These are phyloP conservation scores for Lagenaria siceraria DNA, from an alignment of 306 rosid species.

Conservation along the genomic window DNA sequence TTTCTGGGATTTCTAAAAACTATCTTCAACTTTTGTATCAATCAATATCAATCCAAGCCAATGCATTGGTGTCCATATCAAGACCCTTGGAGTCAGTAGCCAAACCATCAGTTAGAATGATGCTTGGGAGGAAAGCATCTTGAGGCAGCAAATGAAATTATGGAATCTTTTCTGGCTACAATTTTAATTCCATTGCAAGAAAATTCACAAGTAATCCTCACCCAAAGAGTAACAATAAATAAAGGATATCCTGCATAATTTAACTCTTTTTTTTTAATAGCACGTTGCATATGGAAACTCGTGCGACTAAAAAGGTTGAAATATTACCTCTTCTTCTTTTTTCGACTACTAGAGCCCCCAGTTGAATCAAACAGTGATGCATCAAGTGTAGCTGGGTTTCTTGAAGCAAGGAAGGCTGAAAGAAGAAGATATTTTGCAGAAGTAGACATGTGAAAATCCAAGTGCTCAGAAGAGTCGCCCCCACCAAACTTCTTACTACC, in stretches of 20 bases:
- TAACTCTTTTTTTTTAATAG: neutral
- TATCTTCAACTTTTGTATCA: neutral
- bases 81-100: neutral
- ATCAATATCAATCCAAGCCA: neutral
- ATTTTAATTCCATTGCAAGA: neutral
- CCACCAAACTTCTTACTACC: constrained; percentile 28
- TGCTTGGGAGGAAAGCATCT: neutral
- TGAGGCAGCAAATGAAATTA: neutral
- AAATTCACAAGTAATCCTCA: neutral
- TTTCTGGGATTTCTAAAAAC: neutral
- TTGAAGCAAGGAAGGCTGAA: constrained; percentile 93
- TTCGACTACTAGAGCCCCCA: constrained; percentile 64
- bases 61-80: neutral
- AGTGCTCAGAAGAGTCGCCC: constrained; percentile 31
- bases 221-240: neutral
- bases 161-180: neutral
- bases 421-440: constrained; percentile 86
- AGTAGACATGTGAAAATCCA: constrained; percentile 75
- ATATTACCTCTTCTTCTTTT: constrained; percentile 70
- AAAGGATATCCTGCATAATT: neutral
- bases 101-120: neutral
- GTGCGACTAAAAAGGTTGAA: neutral
- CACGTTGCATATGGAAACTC: neutral
- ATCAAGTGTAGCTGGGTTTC: constrained; percentile 95
- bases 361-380: constrained; percentile 86